These are phyloP conservation scores for Psidium friedrichsthalianum DNA, from an alignment of 345 rosid species.

Conservation along the genomic window DNA sequence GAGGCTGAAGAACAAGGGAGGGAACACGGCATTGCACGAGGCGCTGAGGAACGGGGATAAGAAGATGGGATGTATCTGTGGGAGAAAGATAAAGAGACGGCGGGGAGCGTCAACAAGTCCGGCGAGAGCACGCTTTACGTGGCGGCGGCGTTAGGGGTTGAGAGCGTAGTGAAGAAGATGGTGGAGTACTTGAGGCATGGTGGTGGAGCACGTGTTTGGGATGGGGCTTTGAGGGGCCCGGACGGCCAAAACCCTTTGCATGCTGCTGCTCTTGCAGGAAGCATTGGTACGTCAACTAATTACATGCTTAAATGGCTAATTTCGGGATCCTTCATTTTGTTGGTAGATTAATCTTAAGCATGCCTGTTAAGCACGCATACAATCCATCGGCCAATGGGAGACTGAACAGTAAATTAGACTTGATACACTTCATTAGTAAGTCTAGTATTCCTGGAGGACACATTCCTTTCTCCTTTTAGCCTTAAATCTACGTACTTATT, in stretches of 20 bases:
- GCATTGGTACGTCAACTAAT: neutral
- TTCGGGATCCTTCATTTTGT: neutral
- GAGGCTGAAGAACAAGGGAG: neutral
- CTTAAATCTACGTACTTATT: neutral
- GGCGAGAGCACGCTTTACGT: neutral
- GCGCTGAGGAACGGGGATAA: neutral
- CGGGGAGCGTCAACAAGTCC: neutral
- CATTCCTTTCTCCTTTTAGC: neutral
- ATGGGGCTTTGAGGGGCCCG: neutral
- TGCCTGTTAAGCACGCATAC: neutral
- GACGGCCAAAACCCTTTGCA: neutral
- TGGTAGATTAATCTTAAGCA: neutral
- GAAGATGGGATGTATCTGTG: neutral
- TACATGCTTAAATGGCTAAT: neutral
- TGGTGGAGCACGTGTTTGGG: neutral
- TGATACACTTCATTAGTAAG: too few relatives aligned
- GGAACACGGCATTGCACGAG: neutral
- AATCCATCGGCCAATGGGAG: neutral
- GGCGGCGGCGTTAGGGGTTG: neutral
- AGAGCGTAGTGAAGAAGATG: neutral
- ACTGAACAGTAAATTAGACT: neutral
- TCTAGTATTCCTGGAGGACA: too few relatives aligned
- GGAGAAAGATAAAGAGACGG: neutral
- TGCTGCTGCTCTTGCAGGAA: neutral
- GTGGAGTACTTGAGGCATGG: neutral